A percentile compares a stretch with the other conserved stretches of the same genome.
These are phyloP conservation scores for Melampsora americana DNA, from an alignment of 1,284 basidiomycete genomes.

Conservation along the genomic window DNA sequence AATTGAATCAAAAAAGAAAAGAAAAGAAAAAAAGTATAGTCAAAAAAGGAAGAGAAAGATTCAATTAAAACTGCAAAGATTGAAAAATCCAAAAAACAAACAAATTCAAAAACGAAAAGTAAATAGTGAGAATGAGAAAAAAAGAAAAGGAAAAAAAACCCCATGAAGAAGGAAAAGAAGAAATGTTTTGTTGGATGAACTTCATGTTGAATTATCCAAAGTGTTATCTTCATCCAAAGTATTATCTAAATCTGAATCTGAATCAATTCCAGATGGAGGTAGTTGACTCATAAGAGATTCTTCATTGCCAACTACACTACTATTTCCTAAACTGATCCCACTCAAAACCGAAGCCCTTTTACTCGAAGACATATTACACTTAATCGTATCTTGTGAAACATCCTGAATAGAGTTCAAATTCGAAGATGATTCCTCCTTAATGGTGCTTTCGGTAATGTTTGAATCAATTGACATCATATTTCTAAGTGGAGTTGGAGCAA, in stretches of 20 bases:
- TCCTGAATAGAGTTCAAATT: too few species aligned
- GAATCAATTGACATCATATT: neutral
- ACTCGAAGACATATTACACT: neutral
- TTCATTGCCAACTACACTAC: neutral
- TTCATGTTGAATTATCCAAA: too few species aligned
- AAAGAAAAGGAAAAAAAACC: neutral
- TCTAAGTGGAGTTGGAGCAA: neutral
- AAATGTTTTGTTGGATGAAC: neutral
- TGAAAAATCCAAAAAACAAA: too few species aligned
- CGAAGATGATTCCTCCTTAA: too few species aligned
- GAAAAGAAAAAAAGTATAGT: neutral
- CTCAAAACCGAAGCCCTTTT: neutral
- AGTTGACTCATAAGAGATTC: neutral
- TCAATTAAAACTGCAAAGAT: too few species aligned
- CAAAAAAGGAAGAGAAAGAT: too few species aligned
- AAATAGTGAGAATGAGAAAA: neutral
- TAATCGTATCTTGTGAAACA: too few species aligned
- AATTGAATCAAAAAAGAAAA: neutral
- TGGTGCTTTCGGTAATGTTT: neutral
- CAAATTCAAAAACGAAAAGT: too few species aligned
- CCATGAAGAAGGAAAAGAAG: neutral
- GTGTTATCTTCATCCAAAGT: neutral
- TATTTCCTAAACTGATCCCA: neutral
- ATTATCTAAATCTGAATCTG: neutral
- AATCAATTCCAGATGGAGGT: neutral